These are phyloP conservation scores for Straminergon stramineum DNA, from an alignment of 225 moss, liverwort and hornwort species.

Conservation along the genomic window DNA sequence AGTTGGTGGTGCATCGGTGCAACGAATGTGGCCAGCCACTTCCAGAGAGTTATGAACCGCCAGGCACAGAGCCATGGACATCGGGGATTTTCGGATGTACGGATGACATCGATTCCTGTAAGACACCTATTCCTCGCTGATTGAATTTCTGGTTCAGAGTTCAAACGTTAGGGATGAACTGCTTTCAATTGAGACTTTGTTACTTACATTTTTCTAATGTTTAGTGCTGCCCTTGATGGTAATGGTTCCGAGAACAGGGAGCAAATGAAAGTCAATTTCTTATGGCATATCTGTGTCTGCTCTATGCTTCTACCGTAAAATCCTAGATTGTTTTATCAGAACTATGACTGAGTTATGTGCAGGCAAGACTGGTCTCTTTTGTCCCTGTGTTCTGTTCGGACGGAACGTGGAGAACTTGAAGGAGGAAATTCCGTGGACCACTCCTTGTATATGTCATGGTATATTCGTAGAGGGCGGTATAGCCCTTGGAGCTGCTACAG, in stretches of 20 bases:
- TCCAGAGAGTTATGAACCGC: slow-evolving; percentile 60
- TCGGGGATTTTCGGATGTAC: slow-evolving; percentile 56
- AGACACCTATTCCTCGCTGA: not conserved
- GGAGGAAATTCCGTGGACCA: slow-evolving; percentile 50
- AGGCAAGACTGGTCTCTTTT: slow-evolving; percentile 56
- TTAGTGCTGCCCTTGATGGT: not conserved
- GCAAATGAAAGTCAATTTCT: not conserved
- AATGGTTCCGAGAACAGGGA: not conserved
- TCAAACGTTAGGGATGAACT: not conserved
- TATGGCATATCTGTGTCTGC: not conserved
- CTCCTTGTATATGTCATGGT: slow-evolving; percentile 55
- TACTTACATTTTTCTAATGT: not conserved
- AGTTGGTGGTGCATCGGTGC: slow-evolving; percentile 63
- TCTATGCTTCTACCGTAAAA: not conserved
- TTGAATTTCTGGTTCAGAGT: not conserved
- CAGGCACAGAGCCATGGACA: slow-evolving; percentile 60
- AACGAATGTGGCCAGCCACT: slow-evolving; percentile 56
- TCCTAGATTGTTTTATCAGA: not conserved
- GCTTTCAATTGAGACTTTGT: not conserved
- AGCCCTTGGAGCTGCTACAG: slow-evolving; percentile 41
- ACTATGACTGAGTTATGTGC: slow-evolving; percentile 9
- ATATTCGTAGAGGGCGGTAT: slow-evolving; percentile 56
- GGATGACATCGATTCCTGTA: slow-evolving; percentile 57
- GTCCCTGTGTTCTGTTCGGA: slow-evolving; percentile 52
- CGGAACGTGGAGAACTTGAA: slow-evolving; percentile 57